These are phyloP conservation scores for Hura crepitans DNA, from an alignment of 441 rosid genomes.

Conservation along the genomic window DNA sequence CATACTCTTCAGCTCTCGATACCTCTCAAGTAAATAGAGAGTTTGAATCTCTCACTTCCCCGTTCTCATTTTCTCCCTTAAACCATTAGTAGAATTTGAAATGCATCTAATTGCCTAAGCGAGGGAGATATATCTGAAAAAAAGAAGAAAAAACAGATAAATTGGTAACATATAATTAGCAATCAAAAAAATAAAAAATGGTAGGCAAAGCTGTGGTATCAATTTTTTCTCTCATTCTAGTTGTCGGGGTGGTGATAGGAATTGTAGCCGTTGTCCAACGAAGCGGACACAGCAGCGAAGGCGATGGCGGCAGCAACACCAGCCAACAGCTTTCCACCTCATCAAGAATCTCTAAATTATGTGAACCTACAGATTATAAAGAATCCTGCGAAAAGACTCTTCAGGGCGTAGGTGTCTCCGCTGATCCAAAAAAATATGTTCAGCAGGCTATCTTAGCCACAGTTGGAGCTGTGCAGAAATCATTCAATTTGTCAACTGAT, in stretches of 20 bases:
- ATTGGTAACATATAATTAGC: neutral
- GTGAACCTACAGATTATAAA: slow-evolving; percentile 62
- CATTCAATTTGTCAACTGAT: slow-evolving; percentile 39
- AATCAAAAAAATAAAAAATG: slow-evolving; percentile 25
- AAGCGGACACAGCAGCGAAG: neutral
- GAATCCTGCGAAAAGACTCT: slow-evolving; percentile 54
- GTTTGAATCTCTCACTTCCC: neutral
- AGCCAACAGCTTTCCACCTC: slow-evolving; percentile 27
- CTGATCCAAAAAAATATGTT: slow-evolving; percentile 56
- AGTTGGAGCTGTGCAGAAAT: slow-evolving; percentile 40
- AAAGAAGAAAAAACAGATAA: neutral
- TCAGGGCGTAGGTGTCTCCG: slow-evolving; percentile 41
- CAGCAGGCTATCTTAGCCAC: slow-evolving; percentile 60
- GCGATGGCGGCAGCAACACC: neutral
- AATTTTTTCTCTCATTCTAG: slow-evolving; percentile 49
- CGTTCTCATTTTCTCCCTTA: neutral
- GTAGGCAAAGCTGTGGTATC: slow-evolving; percentile 41
- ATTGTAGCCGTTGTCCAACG: slow-evolving; percentile 38
- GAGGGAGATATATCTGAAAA: slow-evolving; percentile 11
- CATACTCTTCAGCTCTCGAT: neutral
- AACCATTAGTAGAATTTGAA: neutral
- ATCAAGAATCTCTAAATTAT: slow-evolving; percentile 35
- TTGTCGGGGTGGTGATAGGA: slow-evolving; percentile 58
- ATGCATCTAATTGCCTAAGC: neutral
- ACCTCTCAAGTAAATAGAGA: neutral